Conservation (phyloP, 257 asterid species). For the Solanum tarijense region DNA sequence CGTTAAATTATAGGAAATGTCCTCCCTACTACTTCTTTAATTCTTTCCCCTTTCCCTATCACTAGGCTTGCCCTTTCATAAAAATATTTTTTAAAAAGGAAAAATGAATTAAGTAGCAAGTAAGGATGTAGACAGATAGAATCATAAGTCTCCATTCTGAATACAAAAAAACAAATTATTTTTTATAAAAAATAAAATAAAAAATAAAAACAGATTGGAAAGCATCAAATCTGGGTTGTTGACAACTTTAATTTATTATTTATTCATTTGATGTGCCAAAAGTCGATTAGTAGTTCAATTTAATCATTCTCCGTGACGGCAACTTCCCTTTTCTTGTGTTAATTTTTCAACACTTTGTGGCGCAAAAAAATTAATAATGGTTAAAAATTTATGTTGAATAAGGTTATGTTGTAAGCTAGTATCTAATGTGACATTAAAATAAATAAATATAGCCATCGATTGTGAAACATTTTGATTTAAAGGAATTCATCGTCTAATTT, state of each 20-base stretch:
- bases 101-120: background rate
- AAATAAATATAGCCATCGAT: background rate
- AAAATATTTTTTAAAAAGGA: background rate
- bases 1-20: background rate
- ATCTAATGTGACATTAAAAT: background rate
- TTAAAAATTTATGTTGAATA: background rate
- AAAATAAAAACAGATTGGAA: background rate
- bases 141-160: background rate
- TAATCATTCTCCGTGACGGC: constrained; percentile 4
- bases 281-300: background rate
- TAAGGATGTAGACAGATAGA: background rate
- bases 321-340: constrained; percentile 31
- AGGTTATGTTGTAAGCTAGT: background rate
- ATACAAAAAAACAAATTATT: background rate
- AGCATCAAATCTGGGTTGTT: constrained; percentile 1
- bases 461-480: background rate
- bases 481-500: background rate
- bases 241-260: background rate
- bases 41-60: background rate
- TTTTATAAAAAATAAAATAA: background rate
- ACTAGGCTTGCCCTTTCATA: background rate
- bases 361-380: background rate
- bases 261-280: background rate
- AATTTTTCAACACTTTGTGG: background rate
- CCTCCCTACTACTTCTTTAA: background rate